Evolutionary conservation across 768 basidiomycete genomes (phyloP).

Genomic region (Agaricus subrufescens): DNA sequence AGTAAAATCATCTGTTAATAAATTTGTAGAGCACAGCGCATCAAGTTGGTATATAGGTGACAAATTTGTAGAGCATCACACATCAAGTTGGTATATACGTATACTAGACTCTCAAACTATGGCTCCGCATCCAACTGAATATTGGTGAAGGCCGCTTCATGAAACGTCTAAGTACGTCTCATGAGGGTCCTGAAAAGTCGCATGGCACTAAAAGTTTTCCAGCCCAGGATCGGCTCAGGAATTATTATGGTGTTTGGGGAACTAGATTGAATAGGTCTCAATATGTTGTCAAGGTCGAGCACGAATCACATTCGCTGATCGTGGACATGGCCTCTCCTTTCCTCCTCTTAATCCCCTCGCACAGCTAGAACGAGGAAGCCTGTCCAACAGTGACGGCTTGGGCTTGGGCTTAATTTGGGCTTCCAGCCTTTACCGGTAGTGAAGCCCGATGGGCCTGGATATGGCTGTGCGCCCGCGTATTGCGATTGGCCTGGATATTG

Average conservation of each 20-base stretch:
- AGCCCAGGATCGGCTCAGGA: conserved; percentile 1
- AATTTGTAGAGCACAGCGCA: neutral
- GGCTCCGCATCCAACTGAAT: too few relatives aligned
- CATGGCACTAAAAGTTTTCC: too few relatives aligned
- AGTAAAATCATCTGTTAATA: neutral
- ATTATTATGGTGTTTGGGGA: conserved; percentile 3
- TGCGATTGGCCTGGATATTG: too few relatives aligned
- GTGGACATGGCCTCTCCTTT: neutral
- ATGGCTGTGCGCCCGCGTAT: too few relatives aligned
- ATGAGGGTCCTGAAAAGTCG: neutral
- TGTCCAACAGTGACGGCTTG: too few relatives aligned
- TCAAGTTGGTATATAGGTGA: conserved; percentile 7
- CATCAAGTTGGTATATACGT: too few relatives aligned
- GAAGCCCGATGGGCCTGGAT: too few relatives aligned
- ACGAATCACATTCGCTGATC: neutral
- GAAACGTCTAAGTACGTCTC: neutral
- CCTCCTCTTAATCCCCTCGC: conserved; percentile 1
- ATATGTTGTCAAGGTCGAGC: neutral
- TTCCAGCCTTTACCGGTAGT: too few relatives aligned
- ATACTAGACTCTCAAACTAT: too few relatives aligned
- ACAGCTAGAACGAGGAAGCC: neutral
- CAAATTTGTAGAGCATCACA: too few relatives aligned
- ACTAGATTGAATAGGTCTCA: neutral
- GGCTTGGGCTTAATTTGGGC: too few relatives aligned
- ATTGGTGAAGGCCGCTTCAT: conserved; percentile 1